phyloP scores from a whole-genome alignment of 352 stramenopile species.

The Peronospora destructor region DNA sequence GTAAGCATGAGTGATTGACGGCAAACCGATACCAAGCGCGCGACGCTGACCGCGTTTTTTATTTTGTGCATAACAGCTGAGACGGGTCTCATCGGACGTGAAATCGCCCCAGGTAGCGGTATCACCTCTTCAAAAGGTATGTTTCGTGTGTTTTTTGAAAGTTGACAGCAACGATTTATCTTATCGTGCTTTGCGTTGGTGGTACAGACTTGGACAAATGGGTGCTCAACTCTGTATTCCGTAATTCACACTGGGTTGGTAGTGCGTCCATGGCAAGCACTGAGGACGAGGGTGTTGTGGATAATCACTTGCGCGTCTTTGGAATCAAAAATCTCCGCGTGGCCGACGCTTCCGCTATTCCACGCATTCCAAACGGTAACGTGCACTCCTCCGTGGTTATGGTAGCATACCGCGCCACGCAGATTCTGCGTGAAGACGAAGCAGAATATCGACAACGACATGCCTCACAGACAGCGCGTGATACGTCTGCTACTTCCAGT shows the following conservation, averaged over 20 bases:
- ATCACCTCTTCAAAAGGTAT: conserved; percentile 32
- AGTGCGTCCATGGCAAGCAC: conserved; percentile 60
- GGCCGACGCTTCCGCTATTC: conserved; percentile 62
- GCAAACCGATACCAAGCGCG: background rate
- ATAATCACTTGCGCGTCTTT: conserved; percentile 54
- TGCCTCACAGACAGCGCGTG: background rate
- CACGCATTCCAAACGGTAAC: conserved; percentile 64
- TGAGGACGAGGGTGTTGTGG: conserved; percentile 43
- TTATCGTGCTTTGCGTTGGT: background rate
- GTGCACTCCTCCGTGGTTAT: conserved; percentile 70
- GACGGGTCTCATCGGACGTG: conserved; percentile 34
- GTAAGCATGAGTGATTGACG: conserved; percentile 16
- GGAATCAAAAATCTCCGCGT: conserved; percentile 52
- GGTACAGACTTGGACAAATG: conserved; percentile 47
- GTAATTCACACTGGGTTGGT: conserved; percentile 84
- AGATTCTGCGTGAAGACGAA: conserved; percentile 39
- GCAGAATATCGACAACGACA: conserved; percentile 13
- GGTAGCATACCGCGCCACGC: conserved; percentile 43
- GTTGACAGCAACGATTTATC: conserved; percentile 1
- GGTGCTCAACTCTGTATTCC: conserved; percentile 58
- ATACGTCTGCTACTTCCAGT: background rate
- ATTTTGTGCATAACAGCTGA: conserved; percentile 19
- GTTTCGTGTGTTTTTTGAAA: background rate
- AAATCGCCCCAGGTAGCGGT: conserved; percentile 35
- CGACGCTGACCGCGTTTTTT: background rate